A percentile compares a stretch with the other conserved stretches of the same genome.
Evolutionary conservation across 2,329 filamentous ascomycete species (phyloP).

Genomic region (Keithomyces neogunnii): DNA sequence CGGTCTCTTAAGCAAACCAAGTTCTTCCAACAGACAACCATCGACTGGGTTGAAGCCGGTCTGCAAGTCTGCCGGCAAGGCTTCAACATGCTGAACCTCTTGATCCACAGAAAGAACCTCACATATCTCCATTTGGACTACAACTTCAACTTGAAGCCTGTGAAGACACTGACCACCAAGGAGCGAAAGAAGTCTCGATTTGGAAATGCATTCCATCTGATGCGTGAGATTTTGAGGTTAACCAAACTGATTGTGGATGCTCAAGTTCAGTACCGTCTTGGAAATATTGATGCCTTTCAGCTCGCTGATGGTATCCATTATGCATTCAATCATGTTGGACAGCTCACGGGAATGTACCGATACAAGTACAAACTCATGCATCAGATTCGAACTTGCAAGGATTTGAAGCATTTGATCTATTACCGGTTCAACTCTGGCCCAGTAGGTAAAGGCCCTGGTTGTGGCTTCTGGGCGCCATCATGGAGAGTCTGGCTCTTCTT

Average conservation of each 20-base stretch:
- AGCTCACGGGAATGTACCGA: slow-evolving; percentile 97
- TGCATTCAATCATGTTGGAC: slow-evolving; percentile 97
- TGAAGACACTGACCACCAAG: slow-evolving; percentile 97
- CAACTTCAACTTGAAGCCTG: slow-evolving; percentile 98
- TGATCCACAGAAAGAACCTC: slow-evolving; percentile 97
- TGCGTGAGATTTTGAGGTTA: slow-evolving; percentile 92
- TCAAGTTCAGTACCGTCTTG: slow-evolving; percentile 93
- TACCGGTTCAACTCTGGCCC: slow-evolving; percentile 97
- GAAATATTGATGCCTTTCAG: slow-evolving; percentile 98
- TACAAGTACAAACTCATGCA: slow-evolving; percentile 99
- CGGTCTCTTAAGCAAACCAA: slow-evolving; percentile 90
- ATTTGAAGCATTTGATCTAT: slow-evolving; percentile 97
- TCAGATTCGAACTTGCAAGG: slow-evolving; percentile 97
- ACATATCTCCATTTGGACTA: slow-evolving; percentile 98
- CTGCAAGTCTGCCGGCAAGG: slow-evolving; percentile 96
- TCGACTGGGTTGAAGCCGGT: slow-evolving; percentile 98
- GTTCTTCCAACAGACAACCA: slow-evolving; percentile 98
- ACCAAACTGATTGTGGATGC: slow-evolving; percentile 98
- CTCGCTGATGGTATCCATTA: slow-evolving; percentile 98
- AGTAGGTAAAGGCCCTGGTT: slow-evolving; percentile 94
- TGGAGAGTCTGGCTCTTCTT: slow-evolving; percentile 99
- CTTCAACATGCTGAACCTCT: slow-evolving; percentile 97
- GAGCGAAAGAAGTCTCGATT: slow-evolving; percentile 99
- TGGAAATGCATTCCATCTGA: slow-evolving; percentile 96
- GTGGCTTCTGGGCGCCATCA: slow-evolving; percentile 97